These are phyloP conservation scores for Pelargonium nanum DNA, from an alignment of 345 rosid species.

Conservation along the genomic window DNA sequence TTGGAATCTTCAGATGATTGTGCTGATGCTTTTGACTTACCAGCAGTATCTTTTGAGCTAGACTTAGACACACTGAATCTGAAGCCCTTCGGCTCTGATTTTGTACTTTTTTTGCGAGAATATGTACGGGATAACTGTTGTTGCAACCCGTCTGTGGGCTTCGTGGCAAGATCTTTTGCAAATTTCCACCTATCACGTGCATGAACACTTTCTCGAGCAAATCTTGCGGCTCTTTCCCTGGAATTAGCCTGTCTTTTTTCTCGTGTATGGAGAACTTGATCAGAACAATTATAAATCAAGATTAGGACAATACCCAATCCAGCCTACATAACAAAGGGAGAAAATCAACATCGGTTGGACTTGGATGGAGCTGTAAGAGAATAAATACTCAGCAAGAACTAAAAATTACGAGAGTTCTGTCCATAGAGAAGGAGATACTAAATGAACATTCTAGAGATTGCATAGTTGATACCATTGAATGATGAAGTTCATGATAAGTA, in stretches of 20 bases:
- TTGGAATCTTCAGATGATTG: constrained; percentile 31
- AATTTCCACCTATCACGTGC: constrained; percentile 82
- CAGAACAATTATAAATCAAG: constrained; percentile 55
- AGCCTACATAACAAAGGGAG: constrained; percentile 30
- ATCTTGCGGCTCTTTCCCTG: constrained; percentile 70
- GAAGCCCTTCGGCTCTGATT: not conserved
- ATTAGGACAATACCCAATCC: constrained; percentile 40
- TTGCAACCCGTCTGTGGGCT: constrained; percentile 42
- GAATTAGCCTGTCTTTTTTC: constrained; percentile 50
- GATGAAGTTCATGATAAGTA: too few relatives aligned
- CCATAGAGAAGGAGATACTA: too few relatives aligned
- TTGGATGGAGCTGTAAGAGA: too few relatives aligned
- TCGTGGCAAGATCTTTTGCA: constrained; percentile 54
- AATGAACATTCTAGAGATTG: too few relatives aligned
- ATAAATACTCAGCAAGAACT: not conserved
- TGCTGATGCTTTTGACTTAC: constrained; percentile 13
- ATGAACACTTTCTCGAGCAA: constrained; percentile 76
- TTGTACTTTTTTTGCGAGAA: constrained; percentile 50
- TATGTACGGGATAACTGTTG: constrained; percentile 55
- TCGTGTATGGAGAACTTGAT: constrained; percentile 53
- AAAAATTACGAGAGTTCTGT: too few relatives aligned
- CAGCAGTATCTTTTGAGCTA: constrained; percentile 1
- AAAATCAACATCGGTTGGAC: constrained; percentile 11
- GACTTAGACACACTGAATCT: constrained; percentile 14
- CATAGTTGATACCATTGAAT: too few relatives aligned